Evolutionary conservation across 345 rosid genomes (phyloP).

Genomic region (Boechera stricta): DNA sequence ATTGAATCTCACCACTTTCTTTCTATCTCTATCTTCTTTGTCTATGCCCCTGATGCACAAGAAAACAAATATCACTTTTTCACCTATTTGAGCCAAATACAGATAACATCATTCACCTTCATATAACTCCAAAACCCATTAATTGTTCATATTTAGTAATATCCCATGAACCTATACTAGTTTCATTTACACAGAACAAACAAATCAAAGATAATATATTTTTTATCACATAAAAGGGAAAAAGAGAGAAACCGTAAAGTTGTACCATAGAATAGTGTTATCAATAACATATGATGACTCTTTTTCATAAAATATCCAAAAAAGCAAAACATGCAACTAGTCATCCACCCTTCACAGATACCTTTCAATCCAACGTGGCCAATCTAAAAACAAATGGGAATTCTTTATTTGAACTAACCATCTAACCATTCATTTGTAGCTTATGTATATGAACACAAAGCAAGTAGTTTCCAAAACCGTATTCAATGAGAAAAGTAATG

Average conservation of each 20-base stretch:
- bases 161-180: not conserved
- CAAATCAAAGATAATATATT: not conserved
- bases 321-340: slow-evolving; percentile 42
- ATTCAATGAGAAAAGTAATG: not conserved
- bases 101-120: slow-evolving; percentile 19
- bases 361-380: slow-evolving; percentile 30
- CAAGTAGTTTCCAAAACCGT: slow-evolving; percentile 39
- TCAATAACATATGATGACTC: not conserved
- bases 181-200: not conserved
- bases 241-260: slow-evolving; percentile 2
- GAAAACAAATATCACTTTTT: slow-evolving; percentile 34
- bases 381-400: slow-evolving; percentile 21
- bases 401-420: slow-evolving; percentile 6
- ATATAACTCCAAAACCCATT: slow-evolving; percentile 32
- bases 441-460: slow-evolving; percentile 30
- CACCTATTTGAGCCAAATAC: slow-evolving; percentile 29
- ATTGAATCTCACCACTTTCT: slow-evolving; percentile 41
- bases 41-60: slow-evolving; percentile 22
- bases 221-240: not conserved
- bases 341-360: slow-evolving; percentile 27
- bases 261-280: not conserved
- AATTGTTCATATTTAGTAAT: not conserved
- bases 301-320: slow-evolving; percentile 17
- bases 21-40: slow-evolving; percentile 17
- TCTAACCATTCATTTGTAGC: slow-evolving; percentile 31